phyloP scores from a whole-genome alignment of 768 basidiomycete genomes.

The Fomitopsis pulvina region DNA sequence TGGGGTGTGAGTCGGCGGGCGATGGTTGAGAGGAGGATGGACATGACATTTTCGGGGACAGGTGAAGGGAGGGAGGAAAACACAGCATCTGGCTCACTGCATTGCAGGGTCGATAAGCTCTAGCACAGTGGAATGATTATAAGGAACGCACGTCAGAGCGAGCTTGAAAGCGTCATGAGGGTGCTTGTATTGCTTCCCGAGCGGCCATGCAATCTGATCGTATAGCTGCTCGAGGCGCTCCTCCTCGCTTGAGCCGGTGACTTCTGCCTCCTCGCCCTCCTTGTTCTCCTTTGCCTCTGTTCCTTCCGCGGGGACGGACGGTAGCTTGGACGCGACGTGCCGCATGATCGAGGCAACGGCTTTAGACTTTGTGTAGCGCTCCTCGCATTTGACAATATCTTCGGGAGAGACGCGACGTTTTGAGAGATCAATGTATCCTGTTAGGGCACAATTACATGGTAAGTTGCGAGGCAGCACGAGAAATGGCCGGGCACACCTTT shows the following conservation, averaged over 20 bases:
- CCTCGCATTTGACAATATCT: constrained; percentile 98
- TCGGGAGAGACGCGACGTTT: constrained; percentile 98
- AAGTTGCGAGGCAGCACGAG: not conserved
- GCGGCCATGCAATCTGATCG: constrained; percentile 88
- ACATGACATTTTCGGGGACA: constrained; percentile 48
- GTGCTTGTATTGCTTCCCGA: constrained; percentile 89
- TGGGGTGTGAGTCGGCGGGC: constrained; percentile 95
- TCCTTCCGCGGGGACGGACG: constrained; percentile 34
- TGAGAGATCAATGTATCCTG: constrained; percentile 97
- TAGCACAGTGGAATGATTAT: not conserved
- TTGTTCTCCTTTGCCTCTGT: constrained; percentile 40
- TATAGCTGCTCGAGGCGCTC: constrained; percentile 81
- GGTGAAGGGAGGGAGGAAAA: constrained; percentile 62
- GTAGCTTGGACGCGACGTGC: constrained; percentile 82
- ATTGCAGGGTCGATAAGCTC: not conserved
- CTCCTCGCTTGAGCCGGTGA: constrained; percentile 54
- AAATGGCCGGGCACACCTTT: constrained; percentile 59
- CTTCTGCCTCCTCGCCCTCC: constrained; percentile 32
- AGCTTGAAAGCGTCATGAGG: constrained; percentile 98
- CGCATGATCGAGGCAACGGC: constrained; percentile 90
- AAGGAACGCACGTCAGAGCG: constrained; percentile 70
- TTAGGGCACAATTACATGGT: not conserved
- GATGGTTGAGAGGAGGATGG: constrained; percentile 73
- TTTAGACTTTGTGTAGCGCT: constrained; percentile 97
- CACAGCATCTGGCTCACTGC: constrained; percentile 72